phyloP scores from a whole-genome alignment of 129 eudicot species.

The Chrysanthemum lavandulifolium region DNA sequence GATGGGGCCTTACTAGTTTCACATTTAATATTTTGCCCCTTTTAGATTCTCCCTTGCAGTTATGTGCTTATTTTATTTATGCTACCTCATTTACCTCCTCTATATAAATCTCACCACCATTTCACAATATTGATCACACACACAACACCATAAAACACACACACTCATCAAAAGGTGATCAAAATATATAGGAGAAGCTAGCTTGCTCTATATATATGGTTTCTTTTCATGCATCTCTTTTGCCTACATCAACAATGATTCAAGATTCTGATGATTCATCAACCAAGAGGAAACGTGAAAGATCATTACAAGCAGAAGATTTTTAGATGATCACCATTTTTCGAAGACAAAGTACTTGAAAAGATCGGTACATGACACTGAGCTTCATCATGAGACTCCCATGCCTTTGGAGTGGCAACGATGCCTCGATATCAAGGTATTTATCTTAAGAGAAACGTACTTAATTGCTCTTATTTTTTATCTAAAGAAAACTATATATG shows the following conservation, averaged over 20 bases:
- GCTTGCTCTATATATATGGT: constrained; percentile 31
- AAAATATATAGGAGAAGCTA: neutral
- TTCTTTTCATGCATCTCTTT: constrained; percentile 53
- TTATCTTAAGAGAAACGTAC: neutral
- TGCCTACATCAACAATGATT: constrained; percentile 37
- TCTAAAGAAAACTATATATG: too few relatives aligned
- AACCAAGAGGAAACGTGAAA: constrained; percentile 62
- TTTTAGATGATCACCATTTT: constrained; percentile 16
- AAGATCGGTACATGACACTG: constrained; percentile 34
- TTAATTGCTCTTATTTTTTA: neutral
- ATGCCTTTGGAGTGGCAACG: constrained; percentile 88
- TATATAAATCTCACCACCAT: constrained; percentile 45
- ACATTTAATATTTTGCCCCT: constrained; percentile 54
- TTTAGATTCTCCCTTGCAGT: constrained; percentile 57
- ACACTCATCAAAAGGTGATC: constrained; percentile 1
- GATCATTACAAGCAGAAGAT: constrained; percentile 18
- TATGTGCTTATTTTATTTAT: constrained; percentile 26
- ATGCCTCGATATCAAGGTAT: constrained; percentile 85
- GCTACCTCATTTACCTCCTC: constrained; percentile 34
- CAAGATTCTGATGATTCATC: constrained; percentile 39
- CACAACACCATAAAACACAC: constrained; percentile 20
- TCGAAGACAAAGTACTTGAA: constrained; percentile 23
- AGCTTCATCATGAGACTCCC: constrained; percentile 55
- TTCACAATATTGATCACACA: constrained; percentile 26
- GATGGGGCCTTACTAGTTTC: constrained; percentile 48